These are phyloP conservation scores for Microcyclospora pomicola DNA, from an alignment of 2,329 filamentous ascomycete species.

Conservation along the genomic window DNA sequence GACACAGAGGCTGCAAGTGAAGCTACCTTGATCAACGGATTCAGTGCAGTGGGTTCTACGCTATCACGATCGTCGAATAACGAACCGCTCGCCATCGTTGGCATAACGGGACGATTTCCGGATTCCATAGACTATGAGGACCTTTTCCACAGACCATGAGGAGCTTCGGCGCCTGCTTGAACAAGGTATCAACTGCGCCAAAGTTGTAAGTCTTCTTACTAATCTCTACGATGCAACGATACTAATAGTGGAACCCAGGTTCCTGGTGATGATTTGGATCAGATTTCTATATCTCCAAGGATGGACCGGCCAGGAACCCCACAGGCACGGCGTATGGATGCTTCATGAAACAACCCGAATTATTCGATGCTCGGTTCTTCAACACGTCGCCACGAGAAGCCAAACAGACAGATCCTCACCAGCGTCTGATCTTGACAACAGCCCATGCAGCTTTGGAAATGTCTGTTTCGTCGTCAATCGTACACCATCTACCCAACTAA, in stretches of 20 bases:
- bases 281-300: slow-evolving; percentile 19
- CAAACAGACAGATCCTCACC: slow-evolving; percentile 5
- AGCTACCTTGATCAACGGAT: not conserved
- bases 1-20: no score
- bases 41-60: not conserved
- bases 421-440: slow-evolving; percentile 7
- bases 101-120: slow-evolving; percentile 11
- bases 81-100: slow-evolving; percentile 9
- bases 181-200: not conserved
- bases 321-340: slow-evolving; percentile 20
- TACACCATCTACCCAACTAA: slow-evolving; percentile 15
- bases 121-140: slow-evolving; percentile 5
- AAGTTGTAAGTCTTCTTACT: no score
- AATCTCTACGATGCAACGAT: no score
- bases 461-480: slow-evolving; percentile 10
- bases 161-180: slow-evolving; percentile 8
- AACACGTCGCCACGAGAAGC: slow-evolving; percentile 20
- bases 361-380: slow-evolving; percentile 27
- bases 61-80: not conserved
- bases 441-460: slow-evolving; percentile 10
- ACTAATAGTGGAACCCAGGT: not conserved
- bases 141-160: slow-evolving; percentile 5
- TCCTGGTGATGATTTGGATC: slow-evolving; percentile 17
- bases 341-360: slow-evolving; percentile 23
- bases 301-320: slow-evolving; percentile 19